Base-by-base conservation (phyloP, 768 basidiomycete species). In the Xerocomellus chrysenteron region DNA sequence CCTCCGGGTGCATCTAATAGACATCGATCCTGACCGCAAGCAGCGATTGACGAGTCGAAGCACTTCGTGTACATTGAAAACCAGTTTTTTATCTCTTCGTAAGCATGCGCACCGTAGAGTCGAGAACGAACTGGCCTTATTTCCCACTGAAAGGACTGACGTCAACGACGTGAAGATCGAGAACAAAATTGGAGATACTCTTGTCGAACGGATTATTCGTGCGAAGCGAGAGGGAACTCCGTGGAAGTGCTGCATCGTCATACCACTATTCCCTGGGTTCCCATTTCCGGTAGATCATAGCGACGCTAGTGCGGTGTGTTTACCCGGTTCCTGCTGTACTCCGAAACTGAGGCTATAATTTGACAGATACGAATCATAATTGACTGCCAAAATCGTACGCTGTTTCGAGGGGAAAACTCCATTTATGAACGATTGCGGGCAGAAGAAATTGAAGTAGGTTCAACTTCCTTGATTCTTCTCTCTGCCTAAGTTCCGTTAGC, bases 1-100 rank as follows among this genome's bases (percentile, higher is more conserved):
- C 28, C 32, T 39, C 14, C 3, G 11, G 28, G 13, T 49, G 0
- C 21, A 47, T 41, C 30, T 37, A 21, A 11, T 32, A 11, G 8
- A 6, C 13, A 19, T 14, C 0, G 13, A 14, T 21, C 6, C 53
- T 68, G 17, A 68, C 13, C 16, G 4, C 14, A 54, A 50, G 48
- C 59, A 94, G 93, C 93, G 11, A 97, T 97, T 52, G 87, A 95
- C 66, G 76, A 90, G 66, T 95, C 94, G 26, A 94, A 98, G 63
- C 94, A 97, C 67, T 99, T 98, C 68, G 91, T 99, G 35, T 99
- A 99, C 75, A 97, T 99, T 60, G 96, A 98, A 69, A 94, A 94
- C 62, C 92, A 94, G 68, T 94, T 93, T 67, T 93, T 94, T 72
- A 90, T 94, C 60, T 87, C 90, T 1, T 92, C 90, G 91, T 92